Evolutionary conservation across 2,329 filamentous ascomycete genomes (phyloP), one percentile per base, ranked within the genome.

Genomic region (Aspergillus sojae): DNA sequence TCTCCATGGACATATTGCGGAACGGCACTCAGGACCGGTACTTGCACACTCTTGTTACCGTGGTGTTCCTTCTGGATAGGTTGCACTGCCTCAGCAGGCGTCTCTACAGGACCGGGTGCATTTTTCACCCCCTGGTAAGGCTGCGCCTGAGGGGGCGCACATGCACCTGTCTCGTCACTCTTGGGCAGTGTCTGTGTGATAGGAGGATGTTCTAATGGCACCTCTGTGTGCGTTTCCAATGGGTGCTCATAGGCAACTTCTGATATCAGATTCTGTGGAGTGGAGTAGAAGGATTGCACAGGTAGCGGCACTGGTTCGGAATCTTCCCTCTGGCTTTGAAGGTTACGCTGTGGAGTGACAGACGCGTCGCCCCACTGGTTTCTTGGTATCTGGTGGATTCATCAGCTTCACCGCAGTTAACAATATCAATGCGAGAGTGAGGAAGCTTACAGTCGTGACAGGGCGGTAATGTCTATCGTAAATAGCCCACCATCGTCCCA

Each of bases 401-500:
- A 45, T 59, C 46, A 54, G 23, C 28, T 32, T 14, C 7, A 28
- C n/a, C 10, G 14, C 34, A 19, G 21, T 30, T 3, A 12, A 36
- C 4, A 23, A 32, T n/a, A 14, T 39, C 16, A 12, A 23, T 1
- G 10, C 4, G 9, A n/a, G 14, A 21, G 19, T 36, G 21, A 11
- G 28, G 48, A n/a, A 19, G 62, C 68, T 67, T 41, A 73, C 69
- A 55, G 64, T 64, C n/a, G 69, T 66, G 45, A 64, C 66, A 46
- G 69, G 74, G 58, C 86, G 85, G 75, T 96, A 94, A 80, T 98
- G 94, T 66, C 87, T 85, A 79, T 98, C 94, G 75, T 96, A 96
- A 48, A 96, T 91, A 52, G 93, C 88, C 94, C 94, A 99, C 95
- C 95, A 99, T 73, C 88, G 87, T 64, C 88, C 90, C 48, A 93